Evolutionary conservation across 106 monocot genomes (phyloP).

Genomic region (Dendrobium huoshanense): DNA sequence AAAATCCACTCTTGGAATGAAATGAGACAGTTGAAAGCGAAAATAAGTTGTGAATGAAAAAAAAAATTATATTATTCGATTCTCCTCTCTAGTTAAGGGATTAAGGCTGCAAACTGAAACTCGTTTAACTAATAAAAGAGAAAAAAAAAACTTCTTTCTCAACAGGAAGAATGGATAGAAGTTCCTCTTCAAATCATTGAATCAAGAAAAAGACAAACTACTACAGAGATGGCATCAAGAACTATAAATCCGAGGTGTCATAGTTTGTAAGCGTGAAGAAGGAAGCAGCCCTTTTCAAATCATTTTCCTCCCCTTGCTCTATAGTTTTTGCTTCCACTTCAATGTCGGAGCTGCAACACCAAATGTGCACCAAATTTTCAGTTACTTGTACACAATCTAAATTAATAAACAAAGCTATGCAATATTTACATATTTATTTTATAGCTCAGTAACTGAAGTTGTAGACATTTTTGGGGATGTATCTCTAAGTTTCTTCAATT

Average conservation of each 20-base stretch:
- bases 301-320: conserved; percentile 20
- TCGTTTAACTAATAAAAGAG: too few relatives aligned
- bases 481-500: background rate
- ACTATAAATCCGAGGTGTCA: conserved; percentile 5
- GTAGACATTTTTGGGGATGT: too few relatives aligned
- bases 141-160: too few relatives aligned
- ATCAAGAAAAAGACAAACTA: background rate
- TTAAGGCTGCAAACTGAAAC: too few relatives aligned
- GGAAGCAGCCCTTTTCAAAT: conserved; percentile 28
- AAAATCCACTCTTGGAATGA: too few relatives aligned
- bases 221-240: background rate
- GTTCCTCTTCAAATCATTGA: too few relatives aligned
- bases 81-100: too few relatives aligned
- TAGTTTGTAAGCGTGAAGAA: conserved; percentile 22
- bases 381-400: background rate
- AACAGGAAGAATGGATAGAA: too few relatives aligned
- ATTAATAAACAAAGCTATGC: background rate
- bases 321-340: background rate
- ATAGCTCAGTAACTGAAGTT: background rate
- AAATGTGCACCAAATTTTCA: background rate
- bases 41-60: too few relatives aligned
- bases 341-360: conserved; percentile 9
- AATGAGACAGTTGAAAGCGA: too few relatives aligned
- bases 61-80: too few relatives aligned
- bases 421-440: background rate